Conservation (phyloP, 2,329 filamentous ascomycete genomes). For the Apiospora malaysiana region DNA sequence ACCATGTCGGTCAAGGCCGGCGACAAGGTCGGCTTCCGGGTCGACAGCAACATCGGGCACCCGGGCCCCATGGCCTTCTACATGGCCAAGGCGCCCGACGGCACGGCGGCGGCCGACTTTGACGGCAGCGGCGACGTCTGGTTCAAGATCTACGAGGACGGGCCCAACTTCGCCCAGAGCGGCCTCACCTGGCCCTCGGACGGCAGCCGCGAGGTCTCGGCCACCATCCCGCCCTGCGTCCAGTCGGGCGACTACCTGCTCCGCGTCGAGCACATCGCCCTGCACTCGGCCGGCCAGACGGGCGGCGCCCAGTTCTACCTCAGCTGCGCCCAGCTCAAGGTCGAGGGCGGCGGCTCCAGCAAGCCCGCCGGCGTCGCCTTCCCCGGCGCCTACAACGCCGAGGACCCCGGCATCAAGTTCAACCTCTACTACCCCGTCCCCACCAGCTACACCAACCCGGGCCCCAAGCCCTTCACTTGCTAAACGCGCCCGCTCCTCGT, state of each 20-base stretch:
- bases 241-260: slow-evolving; percentile 54
- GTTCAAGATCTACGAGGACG: slow-evolving; percentile 53
- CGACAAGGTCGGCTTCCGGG: slow-evolving; percentile 44
- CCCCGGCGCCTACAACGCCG: slow-evolving; percentile 45
- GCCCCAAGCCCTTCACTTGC: slow-evolving; percentile 22
- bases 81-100: slow-evolving; percentile 45
- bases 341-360: slow-evolving; percentile 36
- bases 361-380: slow-evolving; percentile 38
- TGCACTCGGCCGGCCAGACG: slow-evolving; percentile 47
- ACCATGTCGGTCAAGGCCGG: slow-evolving; percentile 52
- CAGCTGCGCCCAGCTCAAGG: slow-evolving; percentile 44
- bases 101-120: slow-evolving; percentile 44
- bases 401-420: slow-evolving; percentile 40
- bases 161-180: slow-evolving; percentile 41
- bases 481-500: background rate
- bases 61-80: slow-evolving; percentile 48
- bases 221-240: slow-evolving; percentile 50
- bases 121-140: slow-evolving; percentile 47
- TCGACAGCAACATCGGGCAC: slow-evolving; percentile 46
- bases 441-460: slow-evolving; percentile 36
- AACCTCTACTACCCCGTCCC: slow-evolving; percentile 41
- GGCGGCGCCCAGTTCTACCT: slow-evolving; percentile 55
- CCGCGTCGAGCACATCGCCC: slow-evolving; percentile 54
- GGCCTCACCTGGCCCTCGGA: slow-evolving; percentile 49
- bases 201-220: slow-evolving; percentile 38